phyloP scores from a whole-genome alignment of 257 asterid species.

The Solanum arcanum region DNA sequence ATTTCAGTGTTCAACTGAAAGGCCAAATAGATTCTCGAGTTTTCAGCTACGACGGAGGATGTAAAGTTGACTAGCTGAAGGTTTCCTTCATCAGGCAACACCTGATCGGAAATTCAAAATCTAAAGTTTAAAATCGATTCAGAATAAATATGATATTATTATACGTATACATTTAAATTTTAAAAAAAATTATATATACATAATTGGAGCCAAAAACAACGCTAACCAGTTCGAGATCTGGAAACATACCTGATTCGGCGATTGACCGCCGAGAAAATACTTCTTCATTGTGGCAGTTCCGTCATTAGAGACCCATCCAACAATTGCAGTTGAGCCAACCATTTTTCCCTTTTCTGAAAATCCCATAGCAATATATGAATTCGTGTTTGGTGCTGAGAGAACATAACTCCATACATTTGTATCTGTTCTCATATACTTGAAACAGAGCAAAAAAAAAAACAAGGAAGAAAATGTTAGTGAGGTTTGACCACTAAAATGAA shows the following conservation, averaged over 20 bases:
- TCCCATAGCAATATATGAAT: conserved; percentile 52
- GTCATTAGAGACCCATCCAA: conserved; percentile 40
- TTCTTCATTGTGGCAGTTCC: conserved; percentile 10
- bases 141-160: not conserved
- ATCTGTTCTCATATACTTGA: conserved; percentile 41
- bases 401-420: conserved; percentile 51
- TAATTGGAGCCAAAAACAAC: not conserved
- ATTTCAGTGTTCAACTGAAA: conserved; percentile 34
- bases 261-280: conserved; percentile 54
- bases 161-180: not conserved
- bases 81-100: conserved; percentile 22
- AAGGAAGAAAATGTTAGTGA: not conserved
- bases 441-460: not conserved
- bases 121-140: not conserved
- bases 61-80: conserved; percentile 36
- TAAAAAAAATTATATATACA: not conserved
- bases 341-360: conserved; percentile 60
- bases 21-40: conserved; percentile 35
- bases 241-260: conserved; percentile 8
- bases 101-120: conserved; percentile 14
- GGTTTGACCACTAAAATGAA: not conserved
- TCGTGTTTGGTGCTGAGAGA: conserved; percentile 54
- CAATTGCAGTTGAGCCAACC: conserved; percentile 71
- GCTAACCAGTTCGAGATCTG: not conserved
- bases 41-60: conserved; percentile 15